A percentile compares a stretch with the other conserved stretches of the same genome.
Conservation (phyloP, 768 basidiomycete genomes). For the Epithele typhae region DNA sequence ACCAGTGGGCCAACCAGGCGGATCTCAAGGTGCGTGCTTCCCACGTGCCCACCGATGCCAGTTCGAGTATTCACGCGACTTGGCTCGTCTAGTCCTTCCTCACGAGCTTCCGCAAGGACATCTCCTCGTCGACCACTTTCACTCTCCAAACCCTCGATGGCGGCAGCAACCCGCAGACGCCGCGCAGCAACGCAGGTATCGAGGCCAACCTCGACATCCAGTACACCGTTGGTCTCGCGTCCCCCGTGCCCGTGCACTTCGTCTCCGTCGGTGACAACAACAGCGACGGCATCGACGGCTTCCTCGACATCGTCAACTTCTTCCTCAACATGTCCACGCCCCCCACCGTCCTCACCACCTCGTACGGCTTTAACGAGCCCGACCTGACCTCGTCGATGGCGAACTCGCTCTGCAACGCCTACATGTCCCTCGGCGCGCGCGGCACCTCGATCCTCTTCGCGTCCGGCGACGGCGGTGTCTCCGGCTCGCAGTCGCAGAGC, state of each 20-base stretch:
- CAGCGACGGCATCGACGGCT: slow-evolving; percentile 19
- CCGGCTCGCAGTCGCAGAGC: slow-evolving; percentile 22
- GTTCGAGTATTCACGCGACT: slow-evolving; percentile 35
- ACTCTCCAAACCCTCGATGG: slow-evolving; percentile 23
- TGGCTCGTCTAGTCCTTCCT: slow-evolving; percentile 20
- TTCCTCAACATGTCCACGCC: slow-evolving; percentile 37
- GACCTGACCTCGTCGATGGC: not conserved
- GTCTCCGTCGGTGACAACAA: slow-evolving; percentile 12
- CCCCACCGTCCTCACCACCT: slow-evolving; percentile 62
- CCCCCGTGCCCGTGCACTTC: slow-evolving; percentile 5
- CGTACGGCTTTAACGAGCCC: slow-evolving; percentile 42
- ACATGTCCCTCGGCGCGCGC: slow-evolving; percentile 32
- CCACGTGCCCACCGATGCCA: slow-evolving; percentile 22
- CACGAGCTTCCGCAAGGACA: slow-evolving; percentile 19
- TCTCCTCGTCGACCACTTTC: slow-evolving; percentile 20
- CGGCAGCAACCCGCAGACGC: slow-evolving; percentile 23
- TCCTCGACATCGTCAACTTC: slow-evolving; percentile 50
- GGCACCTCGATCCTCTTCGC: slow-evolving; percentile 35
- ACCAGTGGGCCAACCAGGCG: slow-evolving; percentile 26
- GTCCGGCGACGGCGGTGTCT: slow-evolving; percentile 36
- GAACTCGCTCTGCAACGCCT: slow-evolving; percentile 30
- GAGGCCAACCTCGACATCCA: slow-evolving; percentile 19
- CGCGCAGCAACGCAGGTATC: slow-evolving; percentile 21
- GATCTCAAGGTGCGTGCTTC: slow-evolving; percentile 17
- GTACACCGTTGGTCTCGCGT: slow-evolving; percentile 11